phyloP scores from a whole-genome alignment of 495 filamentous ascomycete genomes.

The Rhypophila decipiens region DNA sequence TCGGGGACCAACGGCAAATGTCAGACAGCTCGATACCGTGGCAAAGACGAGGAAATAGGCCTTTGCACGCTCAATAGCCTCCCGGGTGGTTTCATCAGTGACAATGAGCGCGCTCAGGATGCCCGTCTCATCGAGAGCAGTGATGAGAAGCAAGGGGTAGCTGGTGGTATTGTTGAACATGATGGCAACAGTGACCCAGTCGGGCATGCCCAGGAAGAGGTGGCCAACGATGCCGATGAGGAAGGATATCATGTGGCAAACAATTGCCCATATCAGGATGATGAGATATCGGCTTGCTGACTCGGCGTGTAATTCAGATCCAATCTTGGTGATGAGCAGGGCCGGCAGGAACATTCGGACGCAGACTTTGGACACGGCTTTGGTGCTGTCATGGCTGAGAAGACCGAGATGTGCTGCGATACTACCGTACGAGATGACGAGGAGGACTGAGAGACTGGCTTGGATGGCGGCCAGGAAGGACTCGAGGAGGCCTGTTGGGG shows the following conservation, averaged over 20 bases:
- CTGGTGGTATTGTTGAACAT: slow-evolving; percentile 75
- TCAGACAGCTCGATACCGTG: slow-evolving; percentile 34
- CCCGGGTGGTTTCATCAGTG: slow-evolving; percentile 32
- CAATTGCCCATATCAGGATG: slow-evolving; percentile 35
- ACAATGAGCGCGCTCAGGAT: slow-evolving; percentile 46
- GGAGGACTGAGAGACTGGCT: slow-evolving; percentile 61
- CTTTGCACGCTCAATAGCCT: slow-evolving; percentile 59
- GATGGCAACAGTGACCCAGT: slow-evolving; percentile 60
- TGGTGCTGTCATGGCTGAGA: slow-evolving; percentile 47
- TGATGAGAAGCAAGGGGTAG: slow-evolving; percentile 61
- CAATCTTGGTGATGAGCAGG: slow-evolving; percentile 63
- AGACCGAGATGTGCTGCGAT: slow-evolving; percentile 52
- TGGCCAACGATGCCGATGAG: slow-evolving; percentile 33
- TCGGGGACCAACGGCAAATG: slow-evolving; percentile 58
- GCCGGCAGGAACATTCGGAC: slow-evolving; percentile 66
- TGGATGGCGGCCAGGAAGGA: slow-evolving; percentile 67
- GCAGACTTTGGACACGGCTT: slow-evolving; percentile 59
- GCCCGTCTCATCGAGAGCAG: slow-evolving; percentile 58
- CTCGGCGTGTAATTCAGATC: slow-evolving; percentile 53
- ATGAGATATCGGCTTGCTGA: slow-evolving; percentile 50
- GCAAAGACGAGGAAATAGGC: slow-evolving; percentile 62
- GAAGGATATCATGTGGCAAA: slow-evolving; percentile 40
- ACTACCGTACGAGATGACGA: slow-evolving; percentile 62
- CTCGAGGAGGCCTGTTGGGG: slow-evolving; percentile 20
- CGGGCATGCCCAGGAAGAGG: slow-evolving; percentile 43